These are phyloP conservation scores for Sporothrix protearum DNA, from an alignment of 2,329 filamentous ascomycete genomes.

Conservation along the genomic window DNA sequence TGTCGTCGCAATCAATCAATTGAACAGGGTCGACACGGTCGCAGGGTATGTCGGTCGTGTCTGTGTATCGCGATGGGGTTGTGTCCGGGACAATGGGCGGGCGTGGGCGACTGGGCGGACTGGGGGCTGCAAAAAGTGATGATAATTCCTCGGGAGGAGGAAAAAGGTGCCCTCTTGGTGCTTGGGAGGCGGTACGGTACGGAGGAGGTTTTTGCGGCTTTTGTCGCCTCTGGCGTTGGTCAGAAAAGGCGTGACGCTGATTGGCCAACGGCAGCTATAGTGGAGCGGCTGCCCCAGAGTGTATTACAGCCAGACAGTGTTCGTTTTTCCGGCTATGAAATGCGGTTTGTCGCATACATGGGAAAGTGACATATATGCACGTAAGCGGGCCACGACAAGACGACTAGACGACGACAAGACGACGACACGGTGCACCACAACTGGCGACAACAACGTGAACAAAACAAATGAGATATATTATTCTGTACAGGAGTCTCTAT, in stretches of 20 bases:
- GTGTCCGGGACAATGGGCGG: background rate
- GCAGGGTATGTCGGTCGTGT: background rate
- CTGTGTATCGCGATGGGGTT: background rate
- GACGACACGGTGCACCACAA: background rate
- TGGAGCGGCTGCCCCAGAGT: conserved; percentile 15
- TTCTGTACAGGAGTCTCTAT: conserved; percentile 18
- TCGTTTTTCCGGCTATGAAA: background rate
- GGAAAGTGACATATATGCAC: conserved; percentile 26
- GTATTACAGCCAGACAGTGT: background rate
- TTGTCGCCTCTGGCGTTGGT: conserved; percentile 28
- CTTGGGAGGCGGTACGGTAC: conserved; percentile 11
- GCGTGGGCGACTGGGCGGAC: background rate
- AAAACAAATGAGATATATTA: conserved; percentile 14
- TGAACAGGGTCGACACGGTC: background rate
- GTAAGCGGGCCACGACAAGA: background rate
- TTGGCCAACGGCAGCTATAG: conserved; percentile 22
- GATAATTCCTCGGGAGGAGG: conserved; percentile 28
- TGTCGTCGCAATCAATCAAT: conserved; percentile 17
- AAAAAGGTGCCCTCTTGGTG: conserved; percentile 21
- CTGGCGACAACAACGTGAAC: background rate
- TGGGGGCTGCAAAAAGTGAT: conserved; percentile 25
- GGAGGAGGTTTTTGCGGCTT: conserved; percentile 28
- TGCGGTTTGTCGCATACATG: conserved; percentile 31
- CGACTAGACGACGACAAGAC: background rate
- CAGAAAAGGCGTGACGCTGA: conserved; percentile 27